Base-by-base conservation (phyloP, 2,329 filamentous ascomycete genomes). In the Alternaria sp. region DNA sequence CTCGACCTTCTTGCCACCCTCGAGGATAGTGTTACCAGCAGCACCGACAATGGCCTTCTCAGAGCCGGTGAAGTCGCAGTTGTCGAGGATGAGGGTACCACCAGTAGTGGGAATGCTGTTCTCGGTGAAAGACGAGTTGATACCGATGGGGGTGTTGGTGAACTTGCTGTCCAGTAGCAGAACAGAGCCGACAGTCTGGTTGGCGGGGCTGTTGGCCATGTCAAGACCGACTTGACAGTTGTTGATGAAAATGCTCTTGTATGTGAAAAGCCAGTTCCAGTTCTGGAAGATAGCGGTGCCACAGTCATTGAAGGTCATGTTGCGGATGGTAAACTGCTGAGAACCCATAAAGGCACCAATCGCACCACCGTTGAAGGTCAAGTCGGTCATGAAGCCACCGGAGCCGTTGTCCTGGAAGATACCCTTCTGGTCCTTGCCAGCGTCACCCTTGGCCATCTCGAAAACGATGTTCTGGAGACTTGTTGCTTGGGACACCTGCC, bases 151-250 rank as follows among this genome's bases (percentile, higher is more conserved):
- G 1, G 92, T 94, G 80, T 92, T 90, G 66, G 84, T 86, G 72
- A 97, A 88, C 68, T 85, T 88, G 82, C 90, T 94, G 83, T 98
- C 94, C 55, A 94, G 82, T 50, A 97, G 81, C 56, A 97, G 80
- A 46, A 97, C 86, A 1, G 94, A 97, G 57, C 95, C 95, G 54
- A 97, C 93, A 11, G 88, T 90, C 81, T 95, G 91, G 69, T 84
- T 82, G n/a, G 67, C 43, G 3, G 91, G 90, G 58, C 72, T 76
- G 67, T 81, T 83, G 57, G 83, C 80, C 81, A 85, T 84, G 70
- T 85, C 81, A 52, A 85, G 71, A 62, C 82, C 83, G 52, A 83
- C 74, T 53, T 77, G 76, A 70, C 79, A 82, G 76, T 80, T 79
- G 71, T 81, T 81, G 72, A 85, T 80, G 50, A 74, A 77, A 65